Base-by-base conservation (phyloP, 179 eudicot genomes). In the Vitellaria paradoxa region DNA sequence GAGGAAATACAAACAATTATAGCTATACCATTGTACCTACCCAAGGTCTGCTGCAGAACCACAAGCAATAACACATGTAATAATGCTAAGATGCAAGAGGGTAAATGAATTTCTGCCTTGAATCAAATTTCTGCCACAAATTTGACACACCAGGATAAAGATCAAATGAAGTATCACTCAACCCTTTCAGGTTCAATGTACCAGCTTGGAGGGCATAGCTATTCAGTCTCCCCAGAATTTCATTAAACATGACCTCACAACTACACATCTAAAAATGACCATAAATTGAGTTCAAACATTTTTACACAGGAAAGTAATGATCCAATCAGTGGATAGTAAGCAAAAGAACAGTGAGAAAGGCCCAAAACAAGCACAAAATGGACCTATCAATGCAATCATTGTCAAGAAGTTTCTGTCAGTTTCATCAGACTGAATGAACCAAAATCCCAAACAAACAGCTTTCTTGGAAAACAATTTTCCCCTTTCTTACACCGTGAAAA, bases 201-300 rank as follows among this genome's bases (percentile, higher is more conserved):
- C 18, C 17, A 15, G 23, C 9, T 42, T 73, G 14, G 76, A 70
- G 74, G 60, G 76, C 55, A 73, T 60, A 17, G 40, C 65, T 30
- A 30, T 30, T 2, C 37, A 30, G 37, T 37, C 50, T 56, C 24
- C 68, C 14, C 70, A 24, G 13, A 46, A 17, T 17, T 49, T 9
- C 42, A 50, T 26, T 23, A 64, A 75, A 75, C 13, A 60, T 30
- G 46, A 47, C n/a, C 20, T 17, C 70, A 49, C 17, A 49, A 63
- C 46, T 23, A 10, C 57, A 49, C 60, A 4, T 37, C 26, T 18
- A 7, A 73, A 40, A 57, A 9, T 26, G 11, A 53, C 62, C 65
- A 73, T 21, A 56, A 57, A 24, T 50, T 21, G 5, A 68, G 13
- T 10, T 37, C 17, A 12, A 24, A 50, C 8, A 4, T 47, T 9